Evolutionary conservation across 2,329 filamentous ascomycete species (phyloP), one percentile per base, ranked within the genome.

Genomic region (Aureobasidium sp.): DNA sequence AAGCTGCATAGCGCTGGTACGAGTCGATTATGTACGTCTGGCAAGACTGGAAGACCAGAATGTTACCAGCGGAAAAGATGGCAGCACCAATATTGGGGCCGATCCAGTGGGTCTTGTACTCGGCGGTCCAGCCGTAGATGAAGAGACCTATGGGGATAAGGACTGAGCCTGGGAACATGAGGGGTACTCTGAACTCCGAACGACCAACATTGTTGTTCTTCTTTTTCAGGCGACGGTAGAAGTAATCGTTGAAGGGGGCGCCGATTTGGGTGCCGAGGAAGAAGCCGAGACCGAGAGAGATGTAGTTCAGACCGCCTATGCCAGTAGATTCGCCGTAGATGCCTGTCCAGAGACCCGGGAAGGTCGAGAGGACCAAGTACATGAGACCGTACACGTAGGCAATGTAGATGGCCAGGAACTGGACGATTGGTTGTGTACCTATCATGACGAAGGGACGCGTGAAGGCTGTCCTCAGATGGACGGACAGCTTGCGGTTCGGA

Each of bases 21-120:
- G 76, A 74, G 60, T 87, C 84, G 17, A 88, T 80, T 1, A 87
- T 77, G 66, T 88, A 88, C 3, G 83, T 84, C 56, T 85, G 82
- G 47, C 83, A 79, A 36, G 81, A 81, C 69, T 83, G 82, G 64
- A 85, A 87, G 0, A 79, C 76, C 0, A 82, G 75, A 51, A 85
- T 81, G 59, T 83, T 79, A 0, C 83, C 84, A 0, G 78, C 72
- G 0, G 82, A 81, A 20, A 85, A 81, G 3, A 84, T 75, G 0
- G 76, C 74, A 1, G 82, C 81, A 1, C 84, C 85, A 39, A 87
- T 76, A 63, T 87, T 84, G 0, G 84, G 83, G 5, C 84, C 75
- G 48, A 86, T 82, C 82, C 83, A 87, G 67, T 84, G 81, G 2
- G 76, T 72, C 1, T 76, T 68, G 36, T 78, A 74, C 53, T 85